These are phyloP conservation scores for Phyllostachys edulis DNA, from an alignment of 176 grass and related monocot genomes.

Conservation along the genomic window DNA sequence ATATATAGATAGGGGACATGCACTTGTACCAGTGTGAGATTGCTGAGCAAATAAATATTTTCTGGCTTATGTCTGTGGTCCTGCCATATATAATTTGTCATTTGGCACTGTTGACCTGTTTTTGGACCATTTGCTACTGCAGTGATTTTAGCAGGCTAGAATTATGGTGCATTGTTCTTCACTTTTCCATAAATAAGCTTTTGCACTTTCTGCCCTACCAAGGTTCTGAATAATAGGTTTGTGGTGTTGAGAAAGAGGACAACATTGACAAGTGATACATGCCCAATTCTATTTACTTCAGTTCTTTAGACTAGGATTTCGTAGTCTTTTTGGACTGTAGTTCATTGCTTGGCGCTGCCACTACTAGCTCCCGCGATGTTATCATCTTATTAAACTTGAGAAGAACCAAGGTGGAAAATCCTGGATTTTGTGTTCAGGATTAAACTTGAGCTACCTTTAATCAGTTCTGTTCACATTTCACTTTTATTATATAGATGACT, in stretches of 20 bases:
- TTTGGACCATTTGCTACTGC: neutral
- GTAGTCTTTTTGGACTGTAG: neutral
- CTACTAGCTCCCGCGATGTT: neutral
- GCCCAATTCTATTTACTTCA: neutral
- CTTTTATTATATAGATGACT: neutral
- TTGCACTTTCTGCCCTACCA: neutral
- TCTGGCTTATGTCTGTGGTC: neutral
- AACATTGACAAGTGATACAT: neutral
- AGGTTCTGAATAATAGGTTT: neutral
- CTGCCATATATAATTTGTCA: neutral
- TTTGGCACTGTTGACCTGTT: constrained; percentile 10
- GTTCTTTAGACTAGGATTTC: neutral
- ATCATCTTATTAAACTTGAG: constrained; percentile 18
- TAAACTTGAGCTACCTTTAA: neutral
- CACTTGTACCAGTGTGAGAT: neutral
- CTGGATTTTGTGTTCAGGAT: neutral
- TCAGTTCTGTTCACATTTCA: neutral
- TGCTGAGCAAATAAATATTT: constrained; percentile 12
- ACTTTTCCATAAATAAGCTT: neutral
- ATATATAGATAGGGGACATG: neutral
- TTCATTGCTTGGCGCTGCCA: neutral
- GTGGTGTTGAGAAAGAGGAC: neutral
- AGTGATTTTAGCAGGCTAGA: neutral
- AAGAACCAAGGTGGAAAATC: neutral
- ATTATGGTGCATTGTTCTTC: neutral